Evolutionary conservation across 2,329 filamentous ascomycete species (phyloP), one percentile per base, ranked within the genome.

Genomic region (Fusarium napiforme): DNA sequence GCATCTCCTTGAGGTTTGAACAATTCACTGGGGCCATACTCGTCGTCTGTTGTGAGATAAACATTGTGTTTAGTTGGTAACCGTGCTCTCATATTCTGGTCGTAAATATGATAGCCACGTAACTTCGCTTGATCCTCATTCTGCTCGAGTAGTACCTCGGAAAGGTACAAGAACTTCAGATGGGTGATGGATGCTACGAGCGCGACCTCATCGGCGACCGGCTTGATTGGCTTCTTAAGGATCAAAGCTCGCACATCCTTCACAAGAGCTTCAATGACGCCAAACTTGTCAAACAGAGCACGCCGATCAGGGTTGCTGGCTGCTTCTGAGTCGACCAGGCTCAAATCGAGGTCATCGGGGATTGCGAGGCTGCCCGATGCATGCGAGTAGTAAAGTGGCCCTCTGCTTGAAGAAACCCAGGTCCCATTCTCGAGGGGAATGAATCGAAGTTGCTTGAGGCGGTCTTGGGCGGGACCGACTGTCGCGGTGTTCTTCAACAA

Each of bases 131-230:
- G 52, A 28, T 16, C 11, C 12, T 75, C 63, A 0, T 36, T 32
- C 0, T 45, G 40, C 5, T 64, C 59, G 0, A 73, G 23, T 3
- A 71, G 39, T 3, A 40, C 45, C 9, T 76, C 72, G 1, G 74
- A 73, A 2, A 68, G 57, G 26, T 77, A 77, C 9, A 77, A 15
- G 9, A 76, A 77, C 14, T 64, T 64, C 3, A 76, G 42, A 7
- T 69, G 65, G 7, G 30, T 30, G 14, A 71, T 43, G 0, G 75
- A 77, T 9, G 57, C 46, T 1, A 28, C 16, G 2, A 76, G 50
- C 3, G 42, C 34, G 7, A 15, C 21, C 6, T 36, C 26, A 34
- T 67, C 28, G 0, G 49, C 43, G 8, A 46, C 15, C 15, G 34
- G 7, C 6, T 34, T 28, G 5, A 39, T 9, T 2, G 34, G 53